Percentiles rank a stretch among this genome's conserved stretches.
Evolutionary conservation across 441 rosid species (phyloP).

Genomic region (Sinapis alba): DNA sequence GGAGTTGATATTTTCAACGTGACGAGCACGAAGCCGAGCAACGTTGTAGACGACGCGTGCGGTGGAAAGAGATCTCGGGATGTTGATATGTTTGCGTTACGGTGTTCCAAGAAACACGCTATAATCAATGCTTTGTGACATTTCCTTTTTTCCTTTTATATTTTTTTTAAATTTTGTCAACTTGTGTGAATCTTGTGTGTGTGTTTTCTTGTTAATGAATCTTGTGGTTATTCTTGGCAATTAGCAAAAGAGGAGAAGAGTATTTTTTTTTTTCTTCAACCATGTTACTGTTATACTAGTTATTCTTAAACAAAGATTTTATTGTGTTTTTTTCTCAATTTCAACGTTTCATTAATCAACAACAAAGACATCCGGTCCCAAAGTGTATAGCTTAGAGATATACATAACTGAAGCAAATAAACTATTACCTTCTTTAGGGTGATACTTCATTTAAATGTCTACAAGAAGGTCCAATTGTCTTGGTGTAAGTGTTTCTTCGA

Average conservation of each 20-base stretch:
- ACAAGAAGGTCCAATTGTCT: background rate
- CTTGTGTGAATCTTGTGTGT: conserved; percentile 7
- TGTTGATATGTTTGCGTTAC: conserved; percentile 52
- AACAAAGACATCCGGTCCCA: background rate
- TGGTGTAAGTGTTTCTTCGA: background rate
- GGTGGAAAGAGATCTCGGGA: conserved; percentile 68
- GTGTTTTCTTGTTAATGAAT: background rate
- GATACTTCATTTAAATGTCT: background rate
- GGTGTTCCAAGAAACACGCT: conserved; percentile 70
- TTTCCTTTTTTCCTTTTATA: background rate
- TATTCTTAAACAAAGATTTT: background rate
- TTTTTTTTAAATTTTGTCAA: background rate
- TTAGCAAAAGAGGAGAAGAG: conserved; percentile 4
- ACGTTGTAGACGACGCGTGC: conserved; percentile 24
- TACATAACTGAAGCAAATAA: background rate
- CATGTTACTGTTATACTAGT: background rate
- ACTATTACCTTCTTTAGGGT: background rate
- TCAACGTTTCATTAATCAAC: background rate
- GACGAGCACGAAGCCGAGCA: conserved; percentile 36
- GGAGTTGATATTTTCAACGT: conserved; percentile 72
- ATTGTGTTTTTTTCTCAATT: background rate
- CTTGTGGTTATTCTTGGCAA: background rate
- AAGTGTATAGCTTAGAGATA: background rate
- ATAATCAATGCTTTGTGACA: conserved; percentile 68
- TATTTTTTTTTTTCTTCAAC: background rate